Evolutionary conservation across 306 rosid species (phyloP), one percentile per base, ranked within the genome.

Genomic region (Pterocarpus santalinus): DNA sequence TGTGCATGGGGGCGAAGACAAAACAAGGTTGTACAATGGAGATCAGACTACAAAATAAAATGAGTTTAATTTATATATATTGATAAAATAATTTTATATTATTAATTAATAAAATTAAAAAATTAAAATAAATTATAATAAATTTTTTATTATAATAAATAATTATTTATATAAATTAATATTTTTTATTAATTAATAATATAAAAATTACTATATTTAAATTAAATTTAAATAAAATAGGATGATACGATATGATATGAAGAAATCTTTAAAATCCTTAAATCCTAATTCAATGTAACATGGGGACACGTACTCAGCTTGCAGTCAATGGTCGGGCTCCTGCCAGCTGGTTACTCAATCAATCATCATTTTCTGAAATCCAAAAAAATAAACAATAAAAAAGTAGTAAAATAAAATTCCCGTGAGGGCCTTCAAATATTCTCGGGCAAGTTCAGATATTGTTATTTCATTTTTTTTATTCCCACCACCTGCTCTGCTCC

Each of bases 281-380:
- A 69, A 16, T 17, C 17, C 13, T 43, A 33, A 70, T 33, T 15
- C 14, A 1, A 33, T 38, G 62, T 65, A 77, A 66, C 5, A n/a
- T 30, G 62, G 38, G 5, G 57, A 58, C 63, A 69, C 77, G 63
- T 56, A 3, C 53, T 17, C 15, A 1, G 3, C n/a, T 39, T 39
- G 5, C 2, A 67, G n/a, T 17, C 16, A 12, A 65, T 57, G 76
- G 68, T 57, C 28, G 49, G 14, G 14, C 14, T 16, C 7, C 33
- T 28, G 75, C 75, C 74, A 77, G 43, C 67, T 77, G 74, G 15
- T 38, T 49, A 7, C 11, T 43, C n/a, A 35, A 35, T 10, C 65
- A 55, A 32, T 66, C 53, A 66, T 8, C 53, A 11, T 47, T 44
- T 44, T 44, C 49, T 44, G 1, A 44, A 44, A 44, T 38, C 5